Conservation (phyloP, 805 yeast species). For the Monosporozyma servazzii region DNA sequence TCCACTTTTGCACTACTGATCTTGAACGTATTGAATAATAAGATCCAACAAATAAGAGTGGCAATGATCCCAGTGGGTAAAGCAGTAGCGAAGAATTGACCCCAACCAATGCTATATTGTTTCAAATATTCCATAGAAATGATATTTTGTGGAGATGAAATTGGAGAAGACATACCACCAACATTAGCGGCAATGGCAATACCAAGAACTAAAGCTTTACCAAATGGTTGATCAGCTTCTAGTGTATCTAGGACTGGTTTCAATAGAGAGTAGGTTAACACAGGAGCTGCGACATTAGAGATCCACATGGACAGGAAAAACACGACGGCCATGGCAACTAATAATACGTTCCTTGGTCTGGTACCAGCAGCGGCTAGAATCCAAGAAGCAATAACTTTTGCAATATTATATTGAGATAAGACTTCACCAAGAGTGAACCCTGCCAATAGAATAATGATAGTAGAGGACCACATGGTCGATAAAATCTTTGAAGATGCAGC, state of each 20-base stretch:
- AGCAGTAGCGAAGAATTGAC: constrained; percentile 84
- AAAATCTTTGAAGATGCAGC: constrained; percentile 64
- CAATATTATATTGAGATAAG: constrained; percentile 79
- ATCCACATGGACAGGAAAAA: constrained; percentile 90
- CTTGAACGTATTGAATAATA: constrained; percentile 49
- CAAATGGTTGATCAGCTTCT: constrained; percentile 67
- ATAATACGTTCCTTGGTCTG: constrained; percentile 65
- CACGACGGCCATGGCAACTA: constrained; percentile 78
- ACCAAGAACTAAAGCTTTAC: constrained; percentile 78
- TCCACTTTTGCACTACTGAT: constrained; percentile 39
- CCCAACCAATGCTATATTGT: constrained; percentile 66
- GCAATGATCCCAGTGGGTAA: constrained; percentile 67
- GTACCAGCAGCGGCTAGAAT: constrained; percentile 74
- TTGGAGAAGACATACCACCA: constrained; percentile 96
- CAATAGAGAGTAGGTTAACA: constrained; percentile 76
- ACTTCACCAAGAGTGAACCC: constrained; percentile 95
- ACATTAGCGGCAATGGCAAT: constrained; percentile 86
- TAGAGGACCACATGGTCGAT: constrained; percentile 88
- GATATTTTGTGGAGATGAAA: constrained; percentile 92
- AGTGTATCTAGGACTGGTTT: constrained; percentile 78
- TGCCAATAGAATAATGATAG: constrained; percentile 80
- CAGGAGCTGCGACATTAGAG: constrained; percentile 94
- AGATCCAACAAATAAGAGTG: constrained; percentile 59
- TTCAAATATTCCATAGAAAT: constrained; percentile 77
- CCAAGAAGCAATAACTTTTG: constrained; percentile 81